Evolutionary conservation across 208 protist genomes (phyloP).

Genomic region (Trypanosoma scelopori): DNA sequence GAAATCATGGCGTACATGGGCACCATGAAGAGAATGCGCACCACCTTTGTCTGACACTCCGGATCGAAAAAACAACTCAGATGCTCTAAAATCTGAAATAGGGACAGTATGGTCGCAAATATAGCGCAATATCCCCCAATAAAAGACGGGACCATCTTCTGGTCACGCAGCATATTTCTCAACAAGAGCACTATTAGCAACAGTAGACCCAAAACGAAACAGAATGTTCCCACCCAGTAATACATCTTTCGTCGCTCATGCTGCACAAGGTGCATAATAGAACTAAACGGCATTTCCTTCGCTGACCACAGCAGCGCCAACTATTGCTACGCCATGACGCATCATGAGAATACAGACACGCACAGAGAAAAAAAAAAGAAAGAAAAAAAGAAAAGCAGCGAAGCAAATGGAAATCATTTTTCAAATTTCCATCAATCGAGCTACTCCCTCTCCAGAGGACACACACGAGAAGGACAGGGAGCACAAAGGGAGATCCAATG

Average conservation of each 20-base stretch:
- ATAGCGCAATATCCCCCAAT: conserved; percentile 89
- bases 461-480: not conserved
- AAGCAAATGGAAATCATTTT: conserved; percentile 13
- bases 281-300: conserved; percentile 9
- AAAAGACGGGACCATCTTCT: conserved; percentile 68
- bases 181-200: conserved; percentile 67
- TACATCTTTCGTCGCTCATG: conserved; percentile 79
- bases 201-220: conserved; percentile 71
- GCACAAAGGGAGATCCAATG: not conserved
- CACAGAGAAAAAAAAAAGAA: not conserved
- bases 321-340: no score
- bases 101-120: conserved; percentile 83
- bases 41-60: conserved; percentile 89
- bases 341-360: no score
- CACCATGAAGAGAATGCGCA: conserved; percentile 95
- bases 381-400: conserved; percentile 2
- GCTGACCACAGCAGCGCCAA: not conserved
- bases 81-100: conserved; percentile 91
- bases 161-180: conserved; percentile 38
- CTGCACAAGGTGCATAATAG: conserved; percentile 6
- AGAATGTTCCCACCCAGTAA: conserved; percentile 83
- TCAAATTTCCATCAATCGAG: not conserved
- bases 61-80: conserved; percentile 88
- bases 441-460: not conserved
- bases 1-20: conserved; percentile 90